These are phyloP conservation scores for Rubus parviflorus DNA, from an alignment of 306 rosid species.

Conservation along the genomic window DNA sequence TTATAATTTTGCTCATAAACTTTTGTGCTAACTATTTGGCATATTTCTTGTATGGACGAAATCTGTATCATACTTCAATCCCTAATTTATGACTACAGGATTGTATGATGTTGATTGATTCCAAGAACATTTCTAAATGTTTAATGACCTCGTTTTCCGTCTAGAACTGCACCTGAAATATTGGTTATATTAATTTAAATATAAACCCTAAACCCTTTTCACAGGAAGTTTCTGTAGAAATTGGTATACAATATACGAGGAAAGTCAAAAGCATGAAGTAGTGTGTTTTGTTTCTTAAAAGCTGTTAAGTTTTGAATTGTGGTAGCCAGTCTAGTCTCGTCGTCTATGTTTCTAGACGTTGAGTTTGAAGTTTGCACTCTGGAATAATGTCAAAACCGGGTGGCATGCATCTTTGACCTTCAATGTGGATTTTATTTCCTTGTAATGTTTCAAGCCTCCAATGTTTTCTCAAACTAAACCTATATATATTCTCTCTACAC, in stretches of 20 bases:
- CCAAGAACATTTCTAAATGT: background rate
- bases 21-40: conserved; percentile 3
- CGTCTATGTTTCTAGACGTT: conserved; percentile 3
- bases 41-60: conserved; percentile 26
- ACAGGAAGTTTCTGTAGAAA: background rate
- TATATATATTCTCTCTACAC: no score
- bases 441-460: no score
- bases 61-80: conserved; percentile 15
- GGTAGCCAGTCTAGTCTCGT: background rate
- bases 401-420: background rate
- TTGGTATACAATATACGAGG: background rate
- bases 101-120: background rate
- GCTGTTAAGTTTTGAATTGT: background rate
- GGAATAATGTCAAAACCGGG: background rate
- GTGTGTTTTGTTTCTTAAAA: background rate
- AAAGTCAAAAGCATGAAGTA: background rate
- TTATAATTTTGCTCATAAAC: background rate
- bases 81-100: background rate
- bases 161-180: background rate
- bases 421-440: background rate
- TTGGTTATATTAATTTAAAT: background rate
- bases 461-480: background rate
- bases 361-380: background rate
- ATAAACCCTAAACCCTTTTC: background rate
- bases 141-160: background rate